phyloP scores from a whole-genome alignment of 495 filamentous ascomycete genomes.

The Tricharina praecox region DNA sequence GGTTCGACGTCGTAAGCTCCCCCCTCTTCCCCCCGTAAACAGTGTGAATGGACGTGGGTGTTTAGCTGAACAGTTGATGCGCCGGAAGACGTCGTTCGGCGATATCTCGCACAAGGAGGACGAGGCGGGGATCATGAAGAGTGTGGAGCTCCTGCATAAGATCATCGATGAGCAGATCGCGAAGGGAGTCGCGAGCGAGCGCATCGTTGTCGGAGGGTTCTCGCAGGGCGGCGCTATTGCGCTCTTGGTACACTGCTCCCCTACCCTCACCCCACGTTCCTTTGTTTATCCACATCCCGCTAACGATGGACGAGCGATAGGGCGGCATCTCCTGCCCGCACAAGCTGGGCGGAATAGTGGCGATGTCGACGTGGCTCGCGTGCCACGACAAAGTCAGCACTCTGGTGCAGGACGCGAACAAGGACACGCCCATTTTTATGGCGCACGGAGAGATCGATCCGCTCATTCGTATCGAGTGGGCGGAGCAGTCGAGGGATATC shows the following conservation, averaged over 20 bases:
- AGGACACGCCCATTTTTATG: constrained; percentile 71
- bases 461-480: constrained; percentile 52
- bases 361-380: constrained; percentile 65
- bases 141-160: constrained; percentile 55
- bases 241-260: constrained; percentile 27
- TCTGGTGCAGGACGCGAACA: constrained; percentile 16
- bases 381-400: constrained; percentile 35
- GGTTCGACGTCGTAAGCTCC: constrained; percentile 65
- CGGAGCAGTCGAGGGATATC: constrained; percentile 42
- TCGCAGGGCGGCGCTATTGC: constrained; percentile 41
- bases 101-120: constrained; percentile 39
- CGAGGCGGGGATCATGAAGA: constrained; percentile 58
- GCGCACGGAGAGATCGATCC: constrained; percentile 63
- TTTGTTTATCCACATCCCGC: constrained; percentile 28
- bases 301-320: constrained; percentile 30
- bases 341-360: constrained; percentile 76
- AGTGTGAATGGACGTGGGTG: too few species aligned
- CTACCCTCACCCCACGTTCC: background rate
- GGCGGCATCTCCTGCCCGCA: constrained; percentile 53
- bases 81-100: constrained; percentile 49
- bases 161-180: constrained; percentile 72
- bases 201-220: constrained; percentile 65
- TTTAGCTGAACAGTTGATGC: constrained; percentile 16
- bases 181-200: constrained; percentile 60
- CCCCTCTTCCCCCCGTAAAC: constrained; percentile 27